Conservation (phyloP, 169 alveolate species). For the Babesia ovis region DNA sequence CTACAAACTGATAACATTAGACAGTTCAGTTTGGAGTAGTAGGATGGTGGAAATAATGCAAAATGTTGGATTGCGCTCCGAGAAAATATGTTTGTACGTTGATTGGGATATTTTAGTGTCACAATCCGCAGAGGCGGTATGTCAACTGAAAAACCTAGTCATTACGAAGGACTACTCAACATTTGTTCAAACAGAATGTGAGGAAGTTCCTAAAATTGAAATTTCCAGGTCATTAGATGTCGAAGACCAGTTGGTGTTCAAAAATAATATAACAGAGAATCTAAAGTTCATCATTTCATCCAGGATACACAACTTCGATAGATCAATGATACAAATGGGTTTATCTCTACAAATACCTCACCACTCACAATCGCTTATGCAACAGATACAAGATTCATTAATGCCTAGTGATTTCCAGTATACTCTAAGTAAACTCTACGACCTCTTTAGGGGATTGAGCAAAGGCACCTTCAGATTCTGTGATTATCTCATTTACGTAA, state of each 20-base stretch:
- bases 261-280: not conserved
- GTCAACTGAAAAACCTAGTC: conserved; percentile 3
- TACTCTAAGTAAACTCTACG: conserved; percentile 2
- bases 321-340: not conserved
- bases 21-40: not conserved
- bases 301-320: not conserved
- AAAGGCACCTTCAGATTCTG: conserved; percentile 84
- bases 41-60: not conserved
- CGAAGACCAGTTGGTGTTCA: not conserved
- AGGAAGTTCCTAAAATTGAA: not conserved
- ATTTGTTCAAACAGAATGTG: not conserved
- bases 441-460: not conserved
- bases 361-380: not conserved
- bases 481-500: conserved; percentile 95
- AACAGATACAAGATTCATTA: not conserved
- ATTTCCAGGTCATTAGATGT: not conserved
- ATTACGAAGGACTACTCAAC: conserved; percentile 3
- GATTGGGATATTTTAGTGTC: conserved; percentile 28
- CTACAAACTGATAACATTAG: not conserved
- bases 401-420: not conserved
- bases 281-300: conserved; percentile 8
- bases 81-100: conserved; percentile 9
- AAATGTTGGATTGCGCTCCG: not conserved
- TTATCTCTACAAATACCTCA: not conserved
- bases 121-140: not conserved